Evolutionary conservation across 441 rosid species (phyloP).

Genomic region (Sinapis alba): DNA sequence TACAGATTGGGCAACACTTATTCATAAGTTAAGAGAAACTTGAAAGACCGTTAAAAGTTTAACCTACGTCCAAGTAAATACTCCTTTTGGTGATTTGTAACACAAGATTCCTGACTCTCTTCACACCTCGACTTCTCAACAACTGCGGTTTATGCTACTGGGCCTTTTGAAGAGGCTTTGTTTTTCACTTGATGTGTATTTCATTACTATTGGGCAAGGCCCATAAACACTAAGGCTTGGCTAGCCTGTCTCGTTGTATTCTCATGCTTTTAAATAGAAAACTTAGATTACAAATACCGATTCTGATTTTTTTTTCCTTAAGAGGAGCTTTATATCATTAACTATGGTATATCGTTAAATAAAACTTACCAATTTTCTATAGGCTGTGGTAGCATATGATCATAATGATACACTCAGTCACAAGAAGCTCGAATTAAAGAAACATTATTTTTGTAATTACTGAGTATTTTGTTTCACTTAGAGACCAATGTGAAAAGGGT

Average conservation of each 20-base stretch:
- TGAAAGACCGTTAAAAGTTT: slow-evolving; percentile 32
- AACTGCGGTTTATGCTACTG: too few species aligned
- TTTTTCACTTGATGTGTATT: too few species aligned
- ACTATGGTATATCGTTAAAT: too few species aligned
- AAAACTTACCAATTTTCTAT: neutral
- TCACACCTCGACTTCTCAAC: too few species aligned
- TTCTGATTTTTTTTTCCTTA: too few species aligned
- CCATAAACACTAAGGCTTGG: too few species aligned
- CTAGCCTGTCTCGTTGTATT: too few species aligned
- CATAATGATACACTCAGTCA: neutral
- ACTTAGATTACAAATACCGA: too few species aligned
- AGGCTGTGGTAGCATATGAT: neutral
- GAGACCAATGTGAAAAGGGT: slow-evolving; percentile 17
- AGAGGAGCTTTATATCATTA: too few species aligned
- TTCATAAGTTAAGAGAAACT: slow-evolving; percentile 34
- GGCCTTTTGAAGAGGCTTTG: too few species aligned
- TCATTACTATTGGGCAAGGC: too few species aligned
- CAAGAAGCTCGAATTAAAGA: neutral
- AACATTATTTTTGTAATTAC: neutral
- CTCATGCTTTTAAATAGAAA: too few species aligned
- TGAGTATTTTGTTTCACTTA: neutral
- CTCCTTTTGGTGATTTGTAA: slow-evolving; percentile 21
- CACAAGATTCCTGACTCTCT: slow-evolving; percentile 26
- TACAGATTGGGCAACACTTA: neutral
- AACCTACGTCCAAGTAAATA: slow-evolving; percentile 30